Base-by-base conservation (phyloP, 225 moss, liverwort and hornwort species). In the Bryoerythrophyllum caledonicum region DNA sequence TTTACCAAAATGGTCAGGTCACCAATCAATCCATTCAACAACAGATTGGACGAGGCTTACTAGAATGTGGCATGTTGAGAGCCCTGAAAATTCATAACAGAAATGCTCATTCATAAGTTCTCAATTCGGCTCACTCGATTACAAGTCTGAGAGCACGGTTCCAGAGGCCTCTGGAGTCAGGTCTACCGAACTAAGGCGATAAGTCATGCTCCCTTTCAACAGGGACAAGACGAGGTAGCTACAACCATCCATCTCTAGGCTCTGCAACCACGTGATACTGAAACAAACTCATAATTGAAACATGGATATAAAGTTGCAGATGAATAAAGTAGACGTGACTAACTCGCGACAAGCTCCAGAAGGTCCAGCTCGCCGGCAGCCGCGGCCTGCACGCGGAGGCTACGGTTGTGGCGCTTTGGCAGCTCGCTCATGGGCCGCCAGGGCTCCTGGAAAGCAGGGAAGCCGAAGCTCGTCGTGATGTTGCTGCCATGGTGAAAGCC, bases 261-360 rank as follows among this genome's bases (percentile, higher is more conserved):
- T 23, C 70, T 55, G 23, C 32, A 72, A 21, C 2, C 46, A 48
- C 15, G 30, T 32, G 46, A 15, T 46, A 30, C 32, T 23, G 6
- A 34, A 46, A 32, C 6, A 48, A 61, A 60, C 60, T 46, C 13
- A 28, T 11, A 60, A 28, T 28, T 30, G 28, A 60, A 14, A 46
- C 30, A 44, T 48, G 21, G 34, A 14, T 21, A 14, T 15, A 32
- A 49, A n/a, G n/a, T n/a, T n/a, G n/a, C n/a, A n/a, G n/a, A n/a
- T n/a, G 13, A 8, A 13, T 26, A 19, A 26, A 71, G 20, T 27
- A 59, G 57, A 51, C 2, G 52, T 10, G 8, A 32, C 44, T 71
- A 74, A 64, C 65, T 67, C 30, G 79, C 81, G 14, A 79, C 71
- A 30, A 81, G 74, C 74, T 84, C 84, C 16, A 71, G 59, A 10